Evolutionary conservation across 202 grass and related monocot species (phyloP).

Genomic region (Eragrostis tef): DNA sequence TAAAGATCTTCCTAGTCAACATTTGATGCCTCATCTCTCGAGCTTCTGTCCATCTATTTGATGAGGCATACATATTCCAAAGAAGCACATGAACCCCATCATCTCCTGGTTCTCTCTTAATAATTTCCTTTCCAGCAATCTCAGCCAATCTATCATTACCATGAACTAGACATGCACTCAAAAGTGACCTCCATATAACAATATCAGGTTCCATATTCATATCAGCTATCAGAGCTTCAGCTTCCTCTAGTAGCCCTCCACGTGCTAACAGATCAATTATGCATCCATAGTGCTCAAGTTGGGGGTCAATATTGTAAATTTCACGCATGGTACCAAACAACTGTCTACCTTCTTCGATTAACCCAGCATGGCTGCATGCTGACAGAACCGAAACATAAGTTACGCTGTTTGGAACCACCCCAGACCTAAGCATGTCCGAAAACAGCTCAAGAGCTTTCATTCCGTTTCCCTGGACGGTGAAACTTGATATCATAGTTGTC

Average conservation of each 20-base stretch:
- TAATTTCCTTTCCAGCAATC: slow-evolving; percentile 72
- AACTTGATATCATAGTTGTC: slow-evolving; percentile 83
- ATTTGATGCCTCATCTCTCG: slow-evolving; percentile 70
- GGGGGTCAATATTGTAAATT: slow-evolving; percentile 51
- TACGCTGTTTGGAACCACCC: slow-evolving; percentile 59
- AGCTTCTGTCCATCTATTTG: slow-evolving; percentile 67
- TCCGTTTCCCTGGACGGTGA: slow-evolving; percentile 65
- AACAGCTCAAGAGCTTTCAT: slow-evolving; percentile 61
- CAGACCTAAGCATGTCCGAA: slow-evolving; percentile 57
- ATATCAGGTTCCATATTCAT: slow-evolving; percentile 68
- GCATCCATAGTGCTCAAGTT: slow-evolving; percentile 78
- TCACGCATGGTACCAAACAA: slow-evolving; percentile 58
- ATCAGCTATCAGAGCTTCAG: slow-evolving; percentile 60
- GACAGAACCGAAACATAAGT: slow-evolving; percentile 73
- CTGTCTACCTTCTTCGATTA: slow-evolving; percentile 67
- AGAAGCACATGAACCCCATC: slow-evolving; percentile 77
- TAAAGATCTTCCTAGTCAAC: slow-evolving; percentile 57
- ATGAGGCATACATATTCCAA: slow-evolving; percentile 75
- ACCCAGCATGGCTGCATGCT: slow-evolving; percentile 71
- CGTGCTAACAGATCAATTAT: slow-evolving; percentile 75
- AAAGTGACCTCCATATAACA: slow-evolving; percentile 80
- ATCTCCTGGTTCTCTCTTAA: slow-evolving; percentile 65
- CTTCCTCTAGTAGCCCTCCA: slow-evolving; percentile 67
- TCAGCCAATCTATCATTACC: slow-evolving; percentile 64
- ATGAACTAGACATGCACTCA: slow-evolving; percentile 66